Percentiles rank a stretch among this genome's conserved stretches.
Conservation (phyloP, 345 rosid genomes). For the Brassica carinata region DNA sequence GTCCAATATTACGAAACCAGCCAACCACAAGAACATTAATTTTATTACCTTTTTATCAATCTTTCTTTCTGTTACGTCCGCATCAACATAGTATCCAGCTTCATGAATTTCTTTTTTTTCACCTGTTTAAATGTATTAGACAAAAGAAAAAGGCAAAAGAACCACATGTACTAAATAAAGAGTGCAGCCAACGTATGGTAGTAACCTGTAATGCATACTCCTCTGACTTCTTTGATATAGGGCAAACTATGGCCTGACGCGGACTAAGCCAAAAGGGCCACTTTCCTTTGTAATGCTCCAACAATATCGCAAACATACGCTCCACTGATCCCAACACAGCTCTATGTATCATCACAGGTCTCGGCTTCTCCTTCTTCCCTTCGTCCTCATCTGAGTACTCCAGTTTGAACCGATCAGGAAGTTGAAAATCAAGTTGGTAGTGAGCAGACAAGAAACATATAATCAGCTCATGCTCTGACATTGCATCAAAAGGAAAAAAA, state of each 20-base stretch:
- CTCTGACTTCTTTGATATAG: slow-evolving; percentile 86
- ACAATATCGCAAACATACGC: slow-evolving; percentile 87
- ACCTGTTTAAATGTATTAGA: slow-evolving; percentile 49
- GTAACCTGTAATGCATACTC: slow-evolving; percentile 70
- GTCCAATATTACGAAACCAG: slow-evolving; percentile 4
- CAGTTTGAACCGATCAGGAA: slow-evolving; percentile 73
- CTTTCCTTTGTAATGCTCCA: slow-evolving; percentile 98
- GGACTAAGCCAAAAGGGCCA: slow-evolving; percentile 99
- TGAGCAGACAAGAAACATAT: slow-evolving; percentile 25
- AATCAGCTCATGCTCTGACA: slow-evolving; percentile 24
- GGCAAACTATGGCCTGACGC: slow-evolving; percentile 96
- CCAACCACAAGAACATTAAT: background rate
- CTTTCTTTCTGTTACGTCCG: slow-evolving; percentile 76
- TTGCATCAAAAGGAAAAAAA: background rate
- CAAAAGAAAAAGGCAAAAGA: slow-evolving; percentile 34
- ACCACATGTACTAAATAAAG: background rate
- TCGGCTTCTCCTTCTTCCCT: slow-evolving; percentile 56
- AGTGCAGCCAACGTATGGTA: background rate
- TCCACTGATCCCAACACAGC: slow-evolving; percentile 96
- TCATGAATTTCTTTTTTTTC: slow-evolving; percentile 53
- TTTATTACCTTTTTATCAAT: slow-evolving; percentile 82
- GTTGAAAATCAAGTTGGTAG: slow-evolving; percentile 95
- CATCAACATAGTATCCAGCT: slow-evolving; percentile 86
- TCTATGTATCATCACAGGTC: slow-evolving; percentile 95
- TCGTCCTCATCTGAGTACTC: slow-evolving; percentile 90